Base-by-base conservation (phyloP, 2,329 filamentous ascomycete species). In the Diaporthe amygdali region DNA sequence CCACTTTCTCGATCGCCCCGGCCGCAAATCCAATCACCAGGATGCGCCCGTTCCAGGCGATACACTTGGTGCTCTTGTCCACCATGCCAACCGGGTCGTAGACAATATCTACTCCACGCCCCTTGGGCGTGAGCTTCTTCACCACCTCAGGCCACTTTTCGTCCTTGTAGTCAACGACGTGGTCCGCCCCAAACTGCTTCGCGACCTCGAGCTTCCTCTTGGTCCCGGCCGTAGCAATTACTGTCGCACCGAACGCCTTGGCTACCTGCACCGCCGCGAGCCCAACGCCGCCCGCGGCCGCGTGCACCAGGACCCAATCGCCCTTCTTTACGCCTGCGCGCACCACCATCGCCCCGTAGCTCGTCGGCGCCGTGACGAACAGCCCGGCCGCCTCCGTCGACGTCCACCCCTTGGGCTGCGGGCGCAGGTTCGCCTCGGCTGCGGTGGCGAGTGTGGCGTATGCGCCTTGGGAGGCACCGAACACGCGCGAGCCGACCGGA, bases 41-140 rank as follows among this genome's bases (percentile, higher is more conserved):
- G 69, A 98, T 87, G 15, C 95, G 89, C 1, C 94, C 96, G 81
- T 97, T 97, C 95, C 95, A 98, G 4, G 94, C 93, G 4, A 93
- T 94, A 83, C 96, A 98, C 83, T 97, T 97, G 76, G 95, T 93
- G 76, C 92, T 94, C 79, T 91, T 88, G 75, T 97, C 94, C 63
- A 98, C 94, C 79, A 98, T 84, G 1, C 96, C 96, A 1, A 98
- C 96, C 15, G 96, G 95, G 81, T 98, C 96, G 83, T 94, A 98
- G 27, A 98, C 95, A 66, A 98, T 94, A 81, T 98, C 95, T 22
- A 97, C 95, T 14, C 95, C 90, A 54, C 84, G 81, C 1, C 89
- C 89, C 73, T 90, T 89, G 0, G 93, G 94, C 5, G 93, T 96
- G 71, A 98, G 82, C 75, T 89, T 90, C 84, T 93, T 93, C 59